phyloP scores from a whole-genome alignment of 129 eudicot species.

The Helianthus annuus region HanXRQr2.0-SUNRISE NC_035446.2:88143403-88143902 shows the following conservation, averaged over 20 bases:
- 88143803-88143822: slow-evolving; percentile 92
- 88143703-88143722: slow-evolving; percentile 21
- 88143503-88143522: neutral
- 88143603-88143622: slow-evolving; percentile 88
- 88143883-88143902: slow-evolving; percentile 97
- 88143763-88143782: slow-evolving; percentile 57
- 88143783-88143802: slow-evolving; percentile 80
- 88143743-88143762: slow-evolving; percentile 90
- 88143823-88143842: slow-evolving; percentile 84
- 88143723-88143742: slow-evolving; percentile 3
- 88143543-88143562: slow-evolving; percentile 23
- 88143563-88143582: slow-evolving; percentile 66
- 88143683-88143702: slow-evolving; percentile 6
- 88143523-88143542: slow-evolving; percentile 10
- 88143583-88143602: slow-evolving; percentile 82
- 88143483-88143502: neutral
- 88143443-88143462: slow-evolving; percentile 73
- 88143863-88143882: slow-evolving; percentile 88
- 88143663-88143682: slow-evolving; percentile 94
- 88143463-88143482: slow-evolving; percentile 87
- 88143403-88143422: slow-evolving; percentile 81
- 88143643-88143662: slow-evolving; percentile 99
- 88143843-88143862: slow-evolving; percentile 76
- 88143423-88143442: slow-evolving; percentile 80
- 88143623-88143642: slow-evolving; percentile 89